A percentile compares a stretch with the other conserved stretches of the same genome.
These are phyloP conservation scores for Cercospora beticola DNA, from an alignment of 2,329 filamentous ascomycete species.

Conservation along the genomic window DNA sequence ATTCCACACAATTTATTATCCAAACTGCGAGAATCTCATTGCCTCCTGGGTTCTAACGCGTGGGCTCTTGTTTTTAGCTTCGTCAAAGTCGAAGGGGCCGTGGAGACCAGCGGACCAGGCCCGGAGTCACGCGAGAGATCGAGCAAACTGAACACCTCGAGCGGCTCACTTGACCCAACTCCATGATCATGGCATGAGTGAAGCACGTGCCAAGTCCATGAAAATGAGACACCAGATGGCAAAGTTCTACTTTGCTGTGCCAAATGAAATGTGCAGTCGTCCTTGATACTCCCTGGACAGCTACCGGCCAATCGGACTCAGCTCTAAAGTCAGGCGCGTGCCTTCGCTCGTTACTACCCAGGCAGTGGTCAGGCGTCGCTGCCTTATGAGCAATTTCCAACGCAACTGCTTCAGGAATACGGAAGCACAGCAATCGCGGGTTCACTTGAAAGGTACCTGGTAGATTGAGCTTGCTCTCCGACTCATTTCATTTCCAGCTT, in stretches of 20 bases:
- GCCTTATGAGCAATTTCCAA: neutral
- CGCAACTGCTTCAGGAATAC: neutral
- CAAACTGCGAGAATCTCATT: too few relatives aligned
- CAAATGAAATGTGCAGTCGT: neutral
- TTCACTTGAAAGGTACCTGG: neutral
- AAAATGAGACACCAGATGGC: neutral
- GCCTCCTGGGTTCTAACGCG: neutral
- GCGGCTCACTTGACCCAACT: neutral
- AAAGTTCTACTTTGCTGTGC: neutral
- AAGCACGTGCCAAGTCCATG: neutral
- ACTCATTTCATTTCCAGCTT: neutral
- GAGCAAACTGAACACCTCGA: neutral
- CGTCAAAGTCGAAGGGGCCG: neutral
- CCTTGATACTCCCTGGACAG: neutral
- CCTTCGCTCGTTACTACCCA: neutral
- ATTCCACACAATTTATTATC: too few relatives aligned
- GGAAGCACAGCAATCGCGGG: neutral
- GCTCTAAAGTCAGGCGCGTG: neutral
- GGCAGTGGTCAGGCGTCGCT: neutral
- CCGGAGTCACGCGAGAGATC: neutral
- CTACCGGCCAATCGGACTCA: neutral
- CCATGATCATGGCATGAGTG: neutral
- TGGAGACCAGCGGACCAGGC: neutral
- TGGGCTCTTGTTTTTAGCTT: neutral
- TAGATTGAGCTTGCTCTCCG: neutral